These are phyloP conservation scores for Dipteronia dyeriana DNA, from an alignment of 345 rosid species.

Conservation along the genomic window DNA sequence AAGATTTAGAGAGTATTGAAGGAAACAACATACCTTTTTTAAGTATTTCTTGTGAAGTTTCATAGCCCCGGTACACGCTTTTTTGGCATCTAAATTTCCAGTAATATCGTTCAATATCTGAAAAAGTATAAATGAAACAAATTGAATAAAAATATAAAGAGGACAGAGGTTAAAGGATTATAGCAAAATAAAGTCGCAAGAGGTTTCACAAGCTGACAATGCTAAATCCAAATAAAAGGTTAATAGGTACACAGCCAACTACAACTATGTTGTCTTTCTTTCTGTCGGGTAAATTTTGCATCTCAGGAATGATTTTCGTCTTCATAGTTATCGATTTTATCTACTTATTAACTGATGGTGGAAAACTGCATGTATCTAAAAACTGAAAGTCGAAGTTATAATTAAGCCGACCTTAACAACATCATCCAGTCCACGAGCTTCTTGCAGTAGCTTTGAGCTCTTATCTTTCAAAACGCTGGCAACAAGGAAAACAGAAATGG, in stretches of 20 bases:
- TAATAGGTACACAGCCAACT: neutral
- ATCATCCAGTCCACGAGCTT: conserved; percentile 95
- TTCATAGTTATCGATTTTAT: neutral
- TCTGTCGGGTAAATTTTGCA: neutral
- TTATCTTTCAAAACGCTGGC: conserved; percentile 97
- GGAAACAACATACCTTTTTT: conserved; percentile 54
- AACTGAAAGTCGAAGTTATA: neutral
- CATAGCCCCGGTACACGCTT: conserved; percentile 89
- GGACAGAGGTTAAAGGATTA: neutral
- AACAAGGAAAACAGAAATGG: conserved; percentile 91
- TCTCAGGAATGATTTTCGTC: no score
- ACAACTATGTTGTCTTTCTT: neutral
- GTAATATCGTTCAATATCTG: conserved; percentile 92
- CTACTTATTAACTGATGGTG: neutral
- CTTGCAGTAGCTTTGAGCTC: conserved; percentile 73
- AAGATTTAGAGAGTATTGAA: conserved; percentile 3
- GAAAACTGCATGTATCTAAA: neutral
- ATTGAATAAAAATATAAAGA: neutral
- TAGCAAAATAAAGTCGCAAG: neutral
- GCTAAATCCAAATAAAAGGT: neutral
- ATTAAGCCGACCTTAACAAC: conserved; percentile 71
- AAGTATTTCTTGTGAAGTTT: conserved; percentile 96
- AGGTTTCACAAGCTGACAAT: neutral
- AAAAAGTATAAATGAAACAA: conserved; percentile 14
- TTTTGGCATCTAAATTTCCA: conserved; percentile 89